Evolutionary conservation across 306 rosid species (phyloP).

Genomic region (Malus orientalis): DNA sequence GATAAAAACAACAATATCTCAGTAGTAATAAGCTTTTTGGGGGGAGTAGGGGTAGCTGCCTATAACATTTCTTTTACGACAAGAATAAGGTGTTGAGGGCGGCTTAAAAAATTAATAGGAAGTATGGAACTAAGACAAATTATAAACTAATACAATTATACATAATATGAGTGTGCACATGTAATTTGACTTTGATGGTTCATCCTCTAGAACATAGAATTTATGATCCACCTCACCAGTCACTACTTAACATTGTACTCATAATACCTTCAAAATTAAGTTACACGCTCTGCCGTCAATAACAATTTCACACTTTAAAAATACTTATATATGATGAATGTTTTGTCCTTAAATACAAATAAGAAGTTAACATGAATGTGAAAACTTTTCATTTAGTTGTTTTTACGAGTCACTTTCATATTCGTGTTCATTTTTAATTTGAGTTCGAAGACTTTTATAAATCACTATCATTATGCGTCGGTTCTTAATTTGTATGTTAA

Average conservation of each 20-base stretch:
- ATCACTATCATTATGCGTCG: too few species aligned
- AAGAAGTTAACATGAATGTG: background rate
- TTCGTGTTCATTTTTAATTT: too few species aligned
- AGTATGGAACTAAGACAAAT: background rate
- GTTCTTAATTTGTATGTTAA: too few species aligned
- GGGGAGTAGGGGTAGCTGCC: background rate
- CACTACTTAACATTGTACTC: background rate
- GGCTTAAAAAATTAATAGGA: background rate
- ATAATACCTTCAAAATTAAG: background rate
- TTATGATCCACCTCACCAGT: slow-evolving; percentile 57
- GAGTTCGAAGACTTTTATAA: too few species aligned
- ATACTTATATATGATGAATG: too few species aligned
- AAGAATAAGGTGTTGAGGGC: background rate
- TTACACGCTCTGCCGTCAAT: too few species aligned
- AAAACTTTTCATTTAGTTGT: too few species aligned
- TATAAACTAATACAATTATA: too few species aligned
- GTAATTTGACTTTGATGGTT: slow-evolving; percentile 17
- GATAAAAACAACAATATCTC: background rate
- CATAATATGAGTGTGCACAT: background rate
- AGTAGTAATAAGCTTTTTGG: background rate
- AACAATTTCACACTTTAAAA: too few species aligned
- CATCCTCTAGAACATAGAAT: slow-evolving; percentile 25
- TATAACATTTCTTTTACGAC: background rate
- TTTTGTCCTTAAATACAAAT: too few species aligned
- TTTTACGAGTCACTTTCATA: too few species aligned